Base-by-base conservation (phyloP, 768 basidiomycete species). In the Antrodiella citrinella region DNA sequence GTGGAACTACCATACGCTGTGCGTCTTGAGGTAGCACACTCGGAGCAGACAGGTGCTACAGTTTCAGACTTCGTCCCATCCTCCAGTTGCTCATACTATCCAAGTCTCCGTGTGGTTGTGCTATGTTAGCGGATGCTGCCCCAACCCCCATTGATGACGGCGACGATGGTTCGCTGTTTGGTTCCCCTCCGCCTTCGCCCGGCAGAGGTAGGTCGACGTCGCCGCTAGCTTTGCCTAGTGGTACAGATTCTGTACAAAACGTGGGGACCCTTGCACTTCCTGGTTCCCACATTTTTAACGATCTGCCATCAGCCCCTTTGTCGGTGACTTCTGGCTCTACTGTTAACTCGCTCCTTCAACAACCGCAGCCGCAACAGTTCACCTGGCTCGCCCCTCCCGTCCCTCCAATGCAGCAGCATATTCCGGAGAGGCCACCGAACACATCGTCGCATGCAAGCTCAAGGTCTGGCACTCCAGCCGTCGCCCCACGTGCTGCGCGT, bases 231-330 rank as follows among this genome's bases (percentile, higher is more conserved):
- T 71, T 85, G 44, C 80, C 82, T 59, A 22, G 74, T 59, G 65
- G 67, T 54, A 53, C 63, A 54, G 59, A 65, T 67, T 67, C 71
- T 68, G 69, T 75, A 82, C 76, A 86, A 85, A 89, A 91, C 79
- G 88, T 91, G 87, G 87, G 86, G 87, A 84, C 87, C 86, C 89
- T 89, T 90, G 88, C 88, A 90, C 88, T 90, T 87, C 86, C 86
- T 89, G 88, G 87, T 80, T 86, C 86, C 86, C 87, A 85, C 73
- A 75, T 72, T 68, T 74, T 73, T 86, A 85, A 85, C 89, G 84
- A 90, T 89, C 76, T 82, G 71, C 77, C 86, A 71, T 83, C 74
- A 71, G 80, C 74, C 81, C 82, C 41, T 39, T 47, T 45, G 45
- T 46, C 54, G 47, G 50, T 50, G 47, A 44, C 52, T 24, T 30